Conservation (phyloP, 1,139 yeast species). For the Meyerozyma athensensis region DNA sequence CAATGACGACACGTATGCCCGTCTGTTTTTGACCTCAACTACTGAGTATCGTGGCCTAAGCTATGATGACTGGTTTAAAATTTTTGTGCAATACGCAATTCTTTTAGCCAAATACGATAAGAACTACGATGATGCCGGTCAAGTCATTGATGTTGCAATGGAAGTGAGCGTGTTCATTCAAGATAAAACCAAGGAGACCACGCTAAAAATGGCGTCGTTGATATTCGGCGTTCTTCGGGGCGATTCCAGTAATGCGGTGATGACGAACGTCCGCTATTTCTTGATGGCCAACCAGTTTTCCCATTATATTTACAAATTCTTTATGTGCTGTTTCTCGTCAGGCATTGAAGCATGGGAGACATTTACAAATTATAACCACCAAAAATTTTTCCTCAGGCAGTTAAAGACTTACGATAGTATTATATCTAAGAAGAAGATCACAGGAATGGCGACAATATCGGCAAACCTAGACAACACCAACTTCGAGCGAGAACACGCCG, state of each 20-base stretch:
- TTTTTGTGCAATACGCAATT: slow-evolving; percentile 75
- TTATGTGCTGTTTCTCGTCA: slow-evolving; percentile 63
- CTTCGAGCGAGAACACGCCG: slow-evolving; percentile 55
- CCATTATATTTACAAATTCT: slow-evolving; percentile 61
- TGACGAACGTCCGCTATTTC: slow-evolving; percentile 54
- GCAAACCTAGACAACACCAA: slow-evolving; percentile 37
- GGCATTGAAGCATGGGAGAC: slow-evolving; percentile 54
- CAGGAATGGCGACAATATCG: slow-evolving; percentile 76
- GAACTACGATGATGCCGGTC: slow-evolving; percentile 59
- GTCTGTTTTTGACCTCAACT: slow-evolving; percentile 40
- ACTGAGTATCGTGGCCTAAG: slow-evolving; percentile 68
- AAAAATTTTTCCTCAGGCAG: slow-evolving; percentile 84
- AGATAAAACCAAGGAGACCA: slow-evolving; percentile 48
- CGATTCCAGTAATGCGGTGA: slow-evolving; percentile 42
- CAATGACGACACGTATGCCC: slow-evolving; percentile 29
- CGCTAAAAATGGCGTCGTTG: slow-evolving; percentile 60
- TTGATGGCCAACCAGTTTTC: slow-evolving; percentile 71
- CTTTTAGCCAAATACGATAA: slow-evolving; percentile 59
- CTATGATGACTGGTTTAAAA: slow-evolving; percentile 78
- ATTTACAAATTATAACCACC: slow-evolving; percentile 76
- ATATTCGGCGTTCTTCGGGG: slow-evolving; percentile 58
- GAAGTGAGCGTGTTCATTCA: slow-evolving; percentile 73
- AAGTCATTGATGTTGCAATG: slow-evolving; percentile 68
- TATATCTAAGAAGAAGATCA: slow-evolving; percentile 44
- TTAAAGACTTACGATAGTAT: slow-evolving; percentile 82